Percentiles rank a stretch among this genome's conserved stretches.
Evolutionary conservation across 179 eudicot genomes (phyloP).

Genomic region (Vitellaria paradoxa): DNA sequence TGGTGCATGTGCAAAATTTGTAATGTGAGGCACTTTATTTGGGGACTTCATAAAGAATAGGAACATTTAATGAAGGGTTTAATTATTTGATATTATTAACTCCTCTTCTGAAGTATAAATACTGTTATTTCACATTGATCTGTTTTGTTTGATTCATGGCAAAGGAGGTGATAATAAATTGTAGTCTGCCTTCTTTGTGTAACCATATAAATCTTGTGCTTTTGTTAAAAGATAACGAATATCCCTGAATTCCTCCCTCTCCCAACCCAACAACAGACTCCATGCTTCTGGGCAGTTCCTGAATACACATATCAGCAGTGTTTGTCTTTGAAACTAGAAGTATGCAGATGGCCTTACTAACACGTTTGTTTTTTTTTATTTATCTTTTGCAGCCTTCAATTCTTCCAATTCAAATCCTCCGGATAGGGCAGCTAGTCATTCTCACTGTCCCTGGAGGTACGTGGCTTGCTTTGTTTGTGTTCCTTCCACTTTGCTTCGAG

Average conservation of each 20-base stretch:
- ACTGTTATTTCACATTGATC: not conserved
- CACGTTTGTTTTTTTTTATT: not conserved
- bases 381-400: slow-evolving; percentile 76
- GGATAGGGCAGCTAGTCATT: slow-evolving; percentile 85
- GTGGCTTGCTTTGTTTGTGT: slow-evolving; percentile 11
- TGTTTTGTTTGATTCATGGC: not conserved
- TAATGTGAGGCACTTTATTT: not conserved
- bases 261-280: not conserved
- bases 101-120: not conserved
- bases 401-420: slow-evolving; percentile 89
- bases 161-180: not conserved
- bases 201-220: not conserved
- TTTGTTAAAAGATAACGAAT: not conserved
- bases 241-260: not conserved
- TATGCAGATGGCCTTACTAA: not conserved
- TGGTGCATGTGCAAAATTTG: not conserved
- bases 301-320: not conserved
- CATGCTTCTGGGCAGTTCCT: not conserved
- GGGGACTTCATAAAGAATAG: not conserved
- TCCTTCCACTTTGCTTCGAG: slow-evolving; percentile 9
- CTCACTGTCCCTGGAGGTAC: slow-evolving; percentile 96
- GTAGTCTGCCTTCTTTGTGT: not conserved
- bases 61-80: not conserved
- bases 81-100: not conserved
- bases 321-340: not conserved